A percentile compares a stretch with the other conserved stretches of the same genome.
phyloP scores from a whole-genome alignment of 2,329 filamentous ascomycete genomes.

The Aspergillus luchuensis region DNA sequence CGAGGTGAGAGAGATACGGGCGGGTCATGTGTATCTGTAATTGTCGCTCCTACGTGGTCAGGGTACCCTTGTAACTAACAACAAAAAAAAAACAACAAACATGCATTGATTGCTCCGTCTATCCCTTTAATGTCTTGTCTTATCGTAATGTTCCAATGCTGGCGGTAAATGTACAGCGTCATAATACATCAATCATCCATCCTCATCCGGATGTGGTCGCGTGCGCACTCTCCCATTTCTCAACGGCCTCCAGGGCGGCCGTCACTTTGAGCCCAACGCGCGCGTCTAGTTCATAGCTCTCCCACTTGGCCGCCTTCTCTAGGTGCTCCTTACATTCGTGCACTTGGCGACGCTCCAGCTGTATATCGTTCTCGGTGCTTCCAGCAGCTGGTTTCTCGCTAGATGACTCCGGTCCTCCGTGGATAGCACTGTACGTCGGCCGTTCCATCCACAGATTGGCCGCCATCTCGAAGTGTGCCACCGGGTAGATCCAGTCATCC shows the following conservation, averaged over 20 bases:
- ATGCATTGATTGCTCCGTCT: slow-evolving; percentile 1
- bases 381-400: slow-evolving; percentile 5
- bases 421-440: slow-evolving; percentile 41
- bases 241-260: slow-evolving; percentile 47
- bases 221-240: slow-evolving; percentile 44
- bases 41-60: not conserved
- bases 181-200: slow-evolving; percentile 14
- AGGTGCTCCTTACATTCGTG: slow-evolving; percentile 58
- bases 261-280: slow-evolving; percentile 55
- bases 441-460: slow-evolving; percentile 76
- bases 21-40: too few relatives aligned
- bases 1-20: too few relatives aligned
- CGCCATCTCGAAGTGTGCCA: slow-evolving; percentile 83
- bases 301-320: slow-evolving; percentile 61
- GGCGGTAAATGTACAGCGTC: slow-evolving; percentile 12
- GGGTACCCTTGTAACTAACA: not conserved
- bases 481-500: slow-evolving; percentile 67
- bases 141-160: not conserved
- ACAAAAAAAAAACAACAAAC: not conserved
- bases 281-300: slow-evolving; percentile 63
- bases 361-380: slow-evolving; percentile 7
- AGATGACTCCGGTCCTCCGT: slow-evolving; percentile 20
- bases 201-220: slow-evolving; percentile 16
- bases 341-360: slow-evolving; percentile 45
- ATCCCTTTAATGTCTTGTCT: not conserved